These are phyloP conservation scores for Ilyonectria mors-panacis DNA, from an alignment of 2,329 filamentous ascomycete species.

Conservation along the genomic window DNA sequence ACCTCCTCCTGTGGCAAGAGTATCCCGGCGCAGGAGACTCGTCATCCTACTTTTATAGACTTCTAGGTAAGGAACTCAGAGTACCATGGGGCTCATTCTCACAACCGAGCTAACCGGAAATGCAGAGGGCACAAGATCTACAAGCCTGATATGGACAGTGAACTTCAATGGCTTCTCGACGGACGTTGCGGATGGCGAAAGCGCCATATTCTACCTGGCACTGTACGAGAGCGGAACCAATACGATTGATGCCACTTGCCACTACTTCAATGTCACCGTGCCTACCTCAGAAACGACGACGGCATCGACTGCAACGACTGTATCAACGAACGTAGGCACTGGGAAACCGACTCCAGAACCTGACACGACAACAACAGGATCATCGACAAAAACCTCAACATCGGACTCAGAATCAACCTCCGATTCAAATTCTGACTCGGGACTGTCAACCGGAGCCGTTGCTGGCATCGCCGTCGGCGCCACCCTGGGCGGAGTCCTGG, in stretches of 20 bases:
- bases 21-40: background rate
- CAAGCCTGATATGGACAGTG: conserved; percentile 2
- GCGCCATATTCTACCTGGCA: background rate
- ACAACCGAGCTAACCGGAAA: background rate
- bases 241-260: background rate
- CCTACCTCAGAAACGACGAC: background rate
- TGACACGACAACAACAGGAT: background rate
- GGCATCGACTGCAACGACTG: background rate
- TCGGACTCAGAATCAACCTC: background rate
- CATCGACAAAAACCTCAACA: background rate
- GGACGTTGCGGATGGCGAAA: background rate
- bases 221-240: background rate
- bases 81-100: background rate
- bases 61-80: background rate
- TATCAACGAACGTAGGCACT: no score
- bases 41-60: background rate
- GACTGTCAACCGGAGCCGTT: background rate
- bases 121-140: background rate
- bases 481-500: background rate
- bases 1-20: conserved; percentile 11
- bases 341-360: no score
- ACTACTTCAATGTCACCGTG: conserved; percentile 9
- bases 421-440: background rate
- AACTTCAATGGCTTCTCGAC: conserved; percentile 3
- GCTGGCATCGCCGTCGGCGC: conserved; percentile 4